Base-by-base conservation (phyloP, 805 yeast genomes). In the Hanseniaspora jakobsenii region DNA sequence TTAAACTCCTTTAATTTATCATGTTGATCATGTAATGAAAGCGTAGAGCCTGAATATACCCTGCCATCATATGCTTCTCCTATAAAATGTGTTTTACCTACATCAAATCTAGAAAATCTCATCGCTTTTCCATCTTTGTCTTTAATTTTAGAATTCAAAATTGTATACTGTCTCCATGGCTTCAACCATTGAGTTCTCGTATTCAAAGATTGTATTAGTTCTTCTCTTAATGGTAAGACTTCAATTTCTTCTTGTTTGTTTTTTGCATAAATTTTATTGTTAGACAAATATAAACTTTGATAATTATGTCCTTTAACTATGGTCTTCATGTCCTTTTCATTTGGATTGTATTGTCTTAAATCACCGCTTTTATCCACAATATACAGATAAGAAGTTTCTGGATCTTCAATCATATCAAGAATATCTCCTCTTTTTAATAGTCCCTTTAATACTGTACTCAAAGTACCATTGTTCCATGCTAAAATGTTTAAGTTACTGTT, bases 61-160 rank as follows among this genome's bases (percentile, higher is more conserved):
- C 16, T 16, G 5, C 46, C 46, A 22, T 34, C 35, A 31, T 67
- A 63, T 0, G 84, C 69, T 30, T 81, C 57, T 3, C 81, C 56
- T n/a, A 82, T 68, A 8, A 87, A 53, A 61, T 91, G 96, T 41
- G 69, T 66, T 6, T 62, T 61, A 9, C 98, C 98, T 3, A 72
- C 59, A 30, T 69, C 62, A 36, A 79, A 64, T 30, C 75, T 71
- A 6, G 53, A 40, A 30, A 72, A 71, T 42, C 62, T 64, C 10
- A 53, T 51, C 13, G 50, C 49, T n/a, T 34, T 42, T 16, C 46
- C 39, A 3, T 22, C n/a, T 3, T n/a, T 12, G 16, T 29, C 26
- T 8, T 6, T 35, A 22, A 59, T 36, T 41, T 54, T 57, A 37
- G 51, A 47, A 7, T 42, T 21, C 36, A 57, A 60, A n/a, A 19